Percentiles rank a stretch among this genome's conserved stretches.
Evolutionary conservation across 164 flowering plant genomes (phyloP).

Genomic region (Pachysandra terminalis): DNA sequence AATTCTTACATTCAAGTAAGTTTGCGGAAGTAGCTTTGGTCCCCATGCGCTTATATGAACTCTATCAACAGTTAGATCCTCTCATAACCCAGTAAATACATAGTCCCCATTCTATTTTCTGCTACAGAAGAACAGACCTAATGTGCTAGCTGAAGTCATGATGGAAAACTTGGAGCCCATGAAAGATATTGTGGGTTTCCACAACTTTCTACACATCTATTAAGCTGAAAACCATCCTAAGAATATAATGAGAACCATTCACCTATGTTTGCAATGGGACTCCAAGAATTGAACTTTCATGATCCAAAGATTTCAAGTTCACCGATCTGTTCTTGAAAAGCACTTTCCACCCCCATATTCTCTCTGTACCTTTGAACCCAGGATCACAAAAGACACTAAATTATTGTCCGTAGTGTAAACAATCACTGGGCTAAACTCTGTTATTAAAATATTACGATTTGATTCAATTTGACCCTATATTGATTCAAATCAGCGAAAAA

Average conservation of each 20-base stretch:
- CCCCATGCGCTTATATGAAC: no score
- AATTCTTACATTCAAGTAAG: no score
- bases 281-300: neutral
- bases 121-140: no score
- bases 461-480: no score
- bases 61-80: no score
- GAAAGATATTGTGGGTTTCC: neutral
- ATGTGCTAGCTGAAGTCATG: neutral
- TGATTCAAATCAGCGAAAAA: no score
- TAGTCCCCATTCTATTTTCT: no score
- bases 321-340: neutral
- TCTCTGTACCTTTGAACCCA: neutral
- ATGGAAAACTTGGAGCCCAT: neutral
- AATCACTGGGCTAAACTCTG: neutral
- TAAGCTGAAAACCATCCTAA: neutral
- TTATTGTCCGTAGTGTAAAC: neutral
- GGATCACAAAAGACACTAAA: neutral
- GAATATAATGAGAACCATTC: neutral
- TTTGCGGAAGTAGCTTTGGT: no score
- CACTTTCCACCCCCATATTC: neutral
- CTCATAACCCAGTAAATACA: no score
- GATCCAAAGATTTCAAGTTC: neutral
- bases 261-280: neutral
- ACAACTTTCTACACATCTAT: neutral
- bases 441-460: no score